These are phyloP conservation scores for Chrysoporthe austroafricana DNA, from an alignment of 2,329 filamentous ascomycete genomes.

Conservation along the genomic window DNA sequence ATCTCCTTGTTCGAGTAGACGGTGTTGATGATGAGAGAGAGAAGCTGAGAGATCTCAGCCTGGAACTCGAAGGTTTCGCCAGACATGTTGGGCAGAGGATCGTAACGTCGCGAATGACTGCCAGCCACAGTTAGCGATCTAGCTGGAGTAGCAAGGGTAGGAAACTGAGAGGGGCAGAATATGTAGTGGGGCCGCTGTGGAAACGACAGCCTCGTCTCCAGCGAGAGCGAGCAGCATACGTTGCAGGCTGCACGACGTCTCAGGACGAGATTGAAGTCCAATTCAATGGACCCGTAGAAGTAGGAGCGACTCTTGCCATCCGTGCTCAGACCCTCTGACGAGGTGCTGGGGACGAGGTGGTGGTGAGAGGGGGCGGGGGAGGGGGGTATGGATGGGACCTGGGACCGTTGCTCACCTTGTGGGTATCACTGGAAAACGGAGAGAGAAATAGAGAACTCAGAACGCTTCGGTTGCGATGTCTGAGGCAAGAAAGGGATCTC, in stretches of 20 bases:
- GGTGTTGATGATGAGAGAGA: slow-evolving; percentile 99
- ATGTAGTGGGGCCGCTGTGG: slow-evolving; percentile 19
- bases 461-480: slow-evolving; percentile 21
- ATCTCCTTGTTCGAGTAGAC: slow-evolving; percentile 99
- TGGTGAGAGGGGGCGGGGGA: background rate
- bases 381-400: slow-evolving; percentile 5
- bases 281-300: background rate
- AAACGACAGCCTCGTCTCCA: slow-evolving; percentile 21
- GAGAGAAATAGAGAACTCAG: slow-evolving; percentile 25
- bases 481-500: slow-evolving; percentile 18
- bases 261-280: background rate
- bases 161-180: background rate
- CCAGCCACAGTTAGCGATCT: background rate
- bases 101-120: slow-evolving; percentile 29
- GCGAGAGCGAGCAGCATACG: background rate
- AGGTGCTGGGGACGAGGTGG: too few relatives aligned
- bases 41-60: slow-evolving; percentile 99
- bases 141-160: background rate
- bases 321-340: background rate
- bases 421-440: slow-evolving; percentile 29
- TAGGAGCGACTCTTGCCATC: background rate
- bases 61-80: slow-evolving; percentile 99
- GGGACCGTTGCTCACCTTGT: slow-evolving; percentile 25
- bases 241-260: background rate
- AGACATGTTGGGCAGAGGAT: slow-evolving; percentile 68